These are phyloP conservation scores for Bacterosira constricta DNA, from an alignment of 108 stramenopile genomes.

Conservation along the genomic window DNA sequence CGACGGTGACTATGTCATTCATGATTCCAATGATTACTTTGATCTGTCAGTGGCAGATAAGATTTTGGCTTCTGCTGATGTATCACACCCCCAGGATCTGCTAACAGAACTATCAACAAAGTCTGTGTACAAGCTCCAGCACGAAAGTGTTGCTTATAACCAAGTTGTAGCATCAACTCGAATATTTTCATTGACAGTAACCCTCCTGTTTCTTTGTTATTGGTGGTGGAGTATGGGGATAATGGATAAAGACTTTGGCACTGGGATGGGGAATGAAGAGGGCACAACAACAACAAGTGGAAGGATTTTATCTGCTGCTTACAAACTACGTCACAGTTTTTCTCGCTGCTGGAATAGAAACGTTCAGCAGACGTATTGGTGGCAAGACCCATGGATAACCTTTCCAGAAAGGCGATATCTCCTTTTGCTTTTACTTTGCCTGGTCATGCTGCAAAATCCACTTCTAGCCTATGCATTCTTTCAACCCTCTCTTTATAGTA, in stretches of 20 bases:
- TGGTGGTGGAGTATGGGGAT: conserved; percentile 66
- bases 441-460: conserved; percentile 77
- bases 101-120: conserved; percentile 53
- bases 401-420: conserved; percentile 83
- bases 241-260: conserved; percentile 17
- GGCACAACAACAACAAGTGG: not conserved
- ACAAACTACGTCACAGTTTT: conserved; percentile 6
- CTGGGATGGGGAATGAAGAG: not conserved
- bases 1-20: conserved; percentile 10
- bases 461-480: conserved; percentile 60
- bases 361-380: conserved; percentile 51
- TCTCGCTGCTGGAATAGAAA: conserved; percentile 18
- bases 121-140: conserved; percentile 54
- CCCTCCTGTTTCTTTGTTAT: conserved; percentile 55
- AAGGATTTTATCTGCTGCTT: not conserved
- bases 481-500: conserved; percentile 48
- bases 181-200: conserved; percentile 49
- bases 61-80: conserved; percentile 36
- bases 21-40: conserved; percentile 7
- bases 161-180: conserved; percentile 51
- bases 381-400: conserved; percentile 76
- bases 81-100: conserved; percentile 29
- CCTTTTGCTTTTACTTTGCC: conserved; percentile 58
- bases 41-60: conserved; percentile 26
- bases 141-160: conserved; percentile 53